A percentile compares a stretch with the other conserved stretches of the same genome.
Conservation (phyloP, 257 asterid genomes). For the Euphrasia confusa region DNA sequence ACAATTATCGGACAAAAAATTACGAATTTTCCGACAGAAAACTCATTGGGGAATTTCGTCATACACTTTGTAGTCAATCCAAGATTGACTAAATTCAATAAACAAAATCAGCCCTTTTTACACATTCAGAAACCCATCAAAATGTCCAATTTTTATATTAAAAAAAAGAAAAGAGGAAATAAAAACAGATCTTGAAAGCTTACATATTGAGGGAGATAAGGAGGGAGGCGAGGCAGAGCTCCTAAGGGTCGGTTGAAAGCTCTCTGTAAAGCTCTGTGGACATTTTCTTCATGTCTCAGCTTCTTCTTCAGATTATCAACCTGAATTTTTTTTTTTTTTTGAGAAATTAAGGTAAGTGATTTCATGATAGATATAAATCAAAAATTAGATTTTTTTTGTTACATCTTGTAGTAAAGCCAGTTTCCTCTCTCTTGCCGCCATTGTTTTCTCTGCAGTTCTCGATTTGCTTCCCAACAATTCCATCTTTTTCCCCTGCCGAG, state of each 20-base stretch:
- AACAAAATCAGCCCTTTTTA: not conserved
- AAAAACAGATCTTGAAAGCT: slow-evolving; percentile 15
- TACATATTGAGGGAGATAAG: slow-evolving; percentile 85
- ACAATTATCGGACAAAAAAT: slow-evolving; percentile 6
- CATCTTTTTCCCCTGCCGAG: slow-evolving; percentile 51
- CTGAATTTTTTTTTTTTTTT: slow-evolving; percentile 33
- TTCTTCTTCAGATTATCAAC: slow-evolving; percentile 88
- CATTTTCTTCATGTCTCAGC: slow-evolving; percentile 81
- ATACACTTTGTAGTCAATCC: not conserved
- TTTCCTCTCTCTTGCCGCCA: slow-evolving; percentile 52
- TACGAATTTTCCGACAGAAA: not conserved
- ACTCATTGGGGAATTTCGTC: not conserved
- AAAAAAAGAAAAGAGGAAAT: not conserved
- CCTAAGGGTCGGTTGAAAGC: slow-evolving; percentile 86
- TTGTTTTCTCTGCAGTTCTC: slow-evolving; percentile 34
- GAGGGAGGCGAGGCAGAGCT: slow-evolving; percentile 85
- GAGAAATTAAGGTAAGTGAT: not conserved
- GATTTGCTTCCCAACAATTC: slow-evolving; percentile 40
- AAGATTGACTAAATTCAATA: not conserved
- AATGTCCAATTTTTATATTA: no score
- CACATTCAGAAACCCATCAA: no score
- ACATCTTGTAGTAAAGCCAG: slow-evolving; percentile 79
- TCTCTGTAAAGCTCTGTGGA: slow-evolving; percentile 76
- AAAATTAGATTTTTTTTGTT: not conserved
- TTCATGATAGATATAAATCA: not conserved